phyloP scores from a whole-genome alignment of 2,329 filamentous ascomycete genomes.

The Drechslerella dactyloides region DNA sequence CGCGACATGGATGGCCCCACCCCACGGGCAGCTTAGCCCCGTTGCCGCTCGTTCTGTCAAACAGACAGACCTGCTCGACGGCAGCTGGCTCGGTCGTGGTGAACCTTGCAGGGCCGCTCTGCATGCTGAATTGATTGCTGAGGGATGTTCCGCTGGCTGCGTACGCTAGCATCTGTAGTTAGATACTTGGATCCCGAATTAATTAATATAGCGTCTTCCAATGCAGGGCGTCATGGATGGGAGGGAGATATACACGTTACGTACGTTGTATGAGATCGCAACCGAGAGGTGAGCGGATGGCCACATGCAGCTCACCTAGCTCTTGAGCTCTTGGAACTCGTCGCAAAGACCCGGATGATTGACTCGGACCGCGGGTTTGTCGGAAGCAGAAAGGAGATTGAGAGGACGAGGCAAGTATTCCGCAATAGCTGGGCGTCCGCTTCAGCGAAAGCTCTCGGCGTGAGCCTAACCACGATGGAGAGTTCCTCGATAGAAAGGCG shows the following conservation, averaged over 20 bases:
- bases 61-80: not conserved
- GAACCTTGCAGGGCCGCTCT: slow-evolving; percentile 33
- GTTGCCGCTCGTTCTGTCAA: slow-evolving; percentile 39
- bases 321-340: too few species aligned
- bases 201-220: not conserved
- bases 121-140: not conserved
- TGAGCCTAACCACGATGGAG: not conserved
- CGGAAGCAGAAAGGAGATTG: not conserved
- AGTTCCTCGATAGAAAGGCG: not conserved
- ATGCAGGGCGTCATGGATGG: not conserved
- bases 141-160: not conserved
- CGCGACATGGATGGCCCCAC: slow-evolving; percentile 50
- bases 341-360: not conserved
- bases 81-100: not conserved
- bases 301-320: too few species aligned
- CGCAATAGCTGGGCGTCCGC: not conserved
- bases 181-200: too few species aligned
- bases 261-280: not conserved
- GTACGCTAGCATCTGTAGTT: not conserved
- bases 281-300: not conserved
- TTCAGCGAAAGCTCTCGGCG: slow-evolving; percentile 19
- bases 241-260: not conserved
- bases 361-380: not conserved
- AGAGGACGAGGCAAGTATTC: not conserved
- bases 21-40: slow-evolving; percentile 48